Evolutionary conservation across 1,139 yeast genomes (phyloP), one percentile per base, ranked within the genome.

Genomic region (Hansenula sp.): DNA sequence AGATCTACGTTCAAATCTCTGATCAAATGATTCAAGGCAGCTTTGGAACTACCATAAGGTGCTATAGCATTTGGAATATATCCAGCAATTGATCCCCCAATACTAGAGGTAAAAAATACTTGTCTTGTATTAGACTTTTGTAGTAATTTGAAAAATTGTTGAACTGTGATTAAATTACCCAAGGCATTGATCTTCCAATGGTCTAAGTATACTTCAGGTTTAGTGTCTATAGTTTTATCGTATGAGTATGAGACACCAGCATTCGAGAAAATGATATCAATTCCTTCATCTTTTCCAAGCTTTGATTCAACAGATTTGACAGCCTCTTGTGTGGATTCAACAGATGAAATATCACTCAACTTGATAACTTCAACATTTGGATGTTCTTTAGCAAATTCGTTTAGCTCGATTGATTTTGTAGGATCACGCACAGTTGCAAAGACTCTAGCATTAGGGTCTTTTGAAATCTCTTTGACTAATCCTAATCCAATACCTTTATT

Each of bases 221-320:
- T 0, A 7, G 31, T 16, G 14, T 29, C 28, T 38, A 20, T 19
- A 29, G 37, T 44, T 29, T 24, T 34, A 38, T 8, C 34, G 30
- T 13, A 38, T 12, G 39, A 4, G 3, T 33, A 8, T 6, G 68
- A 69, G 38, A 71, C 62, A 29, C 77, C 80, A 12, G 79, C 77
- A n/a, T 30, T 30, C n/a, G 18, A 13, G 20, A 30, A 20, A 14
- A 30, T 20, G 7, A 30, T 20, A 14, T 75, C 79, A 41, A 75
- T 64, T 25, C 64, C 62, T 26, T 66, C 67, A 14, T 42, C 27
- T 1, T 42, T 39, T 20, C 37, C 34, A 13, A 33, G 26, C 12
- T 31, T 16, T 41, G 47, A 30, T 39, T 32, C 45, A 29, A 29
- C 21, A 18, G 21, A 6, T 32, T 19, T 34, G 41, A 31, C 45